Conservation (phyloP, 1,139 yeast species). For the Debaryomycetaceae sp. region DNA sequence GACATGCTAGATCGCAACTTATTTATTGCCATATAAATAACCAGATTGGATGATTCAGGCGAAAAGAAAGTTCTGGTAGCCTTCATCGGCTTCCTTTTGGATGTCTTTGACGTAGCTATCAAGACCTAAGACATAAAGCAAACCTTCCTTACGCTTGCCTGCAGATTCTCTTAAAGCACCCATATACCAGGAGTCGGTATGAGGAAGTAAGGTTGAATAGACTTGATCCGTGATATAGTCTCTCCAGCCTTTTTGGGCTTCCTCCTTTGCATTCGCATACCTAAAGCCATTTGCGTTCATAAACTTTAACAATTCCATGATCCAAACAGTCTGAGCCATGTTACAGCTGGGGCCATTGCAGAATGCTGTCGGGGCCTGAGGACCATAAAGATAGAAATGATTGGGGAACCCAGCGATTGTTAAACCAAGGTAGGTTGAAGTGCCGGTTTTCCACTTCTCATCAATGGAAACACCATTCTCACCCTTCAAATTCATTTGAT, state of each 20-base stretch:
- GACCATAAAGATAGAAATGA: slow-evolving; percentile 24
- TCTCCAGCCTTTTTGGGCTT: slow-evolving; percentile 1
- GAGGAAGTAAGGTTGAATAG: slow-evolving; percentile 10
- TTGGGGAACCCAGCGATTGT: slow-evolving; percentile 18
- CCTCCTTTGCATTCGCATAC: background rate
- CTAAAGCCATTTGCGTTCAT: slow-evolving; percentile 4
- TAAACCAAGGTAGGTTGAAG: slow-evolving; percentile 4
- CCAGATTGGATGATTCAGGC: no score
- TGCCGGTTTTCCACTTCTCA: slow-evolving; percentile 2
- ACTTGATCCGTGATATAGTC: slow-evolving; percentile 1
- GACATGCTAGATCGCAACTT: no score
- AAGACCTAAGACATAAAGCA: slow-evolving; percentile 17
- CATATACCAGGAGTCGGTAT: slow-evolving; percentile 19
- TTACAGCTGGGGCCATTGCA: slow-evolving; percentile 22
- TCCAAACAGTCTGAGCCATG: slow-evolving; percentile 17
- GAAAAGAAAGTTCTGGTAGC: slow-evolving; percentile 7
- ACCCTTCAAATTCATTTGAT: slow-evolving; percentile 17
- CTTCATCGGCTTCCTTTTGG: slow-evolving; percentile 5
- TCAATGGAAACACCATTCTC: slow-evolving; percentile 10
- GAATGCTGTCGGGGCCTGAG: slow-evolving; percentile 25
- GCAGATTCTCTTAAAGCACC: slow-evolving; percentile 23
- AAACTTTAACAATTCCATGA: slow-evolving; percentile 11
- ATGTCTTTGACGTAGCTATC: slow-evolving; percentile 11
- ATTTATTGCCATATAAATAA: no score
- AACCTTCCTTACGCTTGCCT: slow-evolving; percentile 13